Evolutionary conservation across 352 stramenopile species (phyloP).

Genomic region (Chrysophaeum taylorii): DNA sequence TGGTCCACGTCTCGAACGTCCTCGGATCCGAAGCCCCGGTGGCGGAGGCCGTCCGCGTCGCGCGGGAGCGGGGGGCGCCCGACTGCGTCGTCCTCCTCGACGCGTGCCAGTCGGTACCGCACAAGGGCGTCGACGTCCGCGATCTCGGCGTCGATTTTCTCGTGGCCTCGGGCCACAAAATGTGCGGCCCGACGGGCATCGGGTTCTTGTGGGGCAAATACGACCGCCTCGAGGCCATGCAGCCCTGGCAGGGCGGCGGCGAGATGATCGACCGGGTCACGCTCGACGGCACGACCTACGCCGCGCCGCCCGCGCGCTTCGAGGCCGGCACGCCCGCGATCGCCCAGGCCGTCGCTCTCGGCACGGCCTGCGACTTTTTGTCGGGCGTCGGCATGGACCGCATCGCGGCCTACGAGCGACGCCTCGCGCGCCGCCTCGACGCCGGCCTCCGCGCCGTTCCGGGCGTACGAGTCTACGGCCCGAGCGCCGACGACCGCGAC

Average conservation of each 20-base stretch:
- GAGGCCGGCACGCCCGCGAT: conserved; percentile 68
- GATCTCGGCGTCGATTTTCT: conserved; percentile 59
- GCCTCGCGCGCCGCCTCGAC: conserved; percentile 54
- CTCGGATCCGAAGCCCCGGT: conserved; percentile 58
- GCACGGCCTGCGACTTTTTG: conserved; percentile 58
- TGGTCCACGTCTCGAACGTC: conserved; percentile 64
- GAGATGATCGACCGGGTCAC: conserved; percentile 70
- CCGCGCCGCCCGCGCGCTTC: conserved; percentile 52
- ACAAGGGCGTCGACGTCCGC: conserved; percentile 63
- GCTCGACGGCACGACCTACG: conserved; percentile 57
- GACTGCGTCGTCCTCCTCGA: conserved; percentile 57
- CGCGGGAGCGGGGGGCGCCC: conserved; percentile 35
- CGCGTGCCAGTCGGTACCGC: conserved; percentile 63
- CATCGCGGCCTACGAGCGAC: conserved; percentile 57
- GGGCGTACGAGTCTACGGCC: conserved; percentile 56
- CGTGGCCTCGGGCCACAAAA: conserved; percentile 67
- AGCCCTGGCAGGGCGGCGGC: conserved; percentile 56
- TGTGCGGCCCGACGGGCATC: conserved; percentile 70
- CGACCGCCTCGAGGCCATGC: conserved; percentile 52
- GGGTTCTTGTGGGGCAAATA: conserved; percentile 62
- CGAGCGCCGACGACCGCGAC: conserved; percentile 24
- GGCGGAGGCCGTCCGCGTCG: conserved; percentile 44
- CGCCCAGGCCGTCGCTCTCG: conserved; percentile 60
- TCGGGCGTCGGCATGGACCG: conserved; percentile 57
- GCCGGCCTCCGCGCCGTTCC: conserved; percentile 43